A percentile compares a stretch with the other conserved stretches of the same genome.
These are phyloP conservation scores for Pseudisothecium myosuroides DNA, from an alignment of 225 moss, liverwort and hornwort species.

Conservation along the genomic window DNA sequence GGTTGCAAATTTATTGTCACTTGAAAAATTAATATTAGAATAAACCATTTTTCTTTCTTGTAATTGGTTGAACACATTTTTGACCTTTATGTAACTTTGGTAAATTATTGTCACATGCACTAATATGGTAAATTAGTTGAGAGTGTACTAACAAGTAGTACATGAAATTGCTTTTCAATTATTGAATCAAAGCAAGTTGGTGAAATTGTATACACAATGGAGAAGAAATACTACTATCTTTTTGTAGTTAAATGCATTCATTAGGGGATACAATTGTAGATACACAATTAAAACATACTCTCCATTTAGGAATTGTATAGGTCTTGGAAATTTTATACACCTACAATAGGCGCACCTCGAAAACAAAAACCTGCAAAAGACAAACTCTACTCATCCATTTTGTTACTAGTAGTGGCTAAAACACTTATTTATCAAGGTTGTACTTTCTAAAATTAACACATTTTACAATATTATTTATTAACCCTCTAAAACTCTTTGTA, in stretches of 20 bases:
- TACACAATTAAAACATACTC: background rate
- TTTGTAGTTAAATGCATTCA: background rate
- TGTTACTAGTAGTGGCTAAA: background rate
- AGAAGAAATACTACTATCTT: background rate
- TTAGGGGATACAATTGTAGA: background rate
- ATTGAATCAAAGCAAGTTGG: background rate
- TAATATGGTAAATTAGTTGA: background rate
- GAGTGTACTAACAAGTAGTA: background rate
- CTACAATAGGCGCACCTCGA: accelerated
- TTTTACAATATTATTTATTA: background rate
- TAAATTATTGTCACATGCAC: background rate
- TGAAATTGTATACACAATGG: background rate
- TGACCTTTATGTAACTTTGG: background rate
- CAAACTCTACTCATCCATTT: background rate
- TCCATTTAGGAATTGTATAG: background rate
- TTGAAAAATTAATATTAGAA: background rate
- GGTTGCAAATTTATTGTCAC: too few relatives aligned
- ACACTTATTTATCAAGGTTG: background rate
- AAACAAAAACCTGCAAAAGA: background rate
- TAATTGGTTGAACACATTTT: background rate
- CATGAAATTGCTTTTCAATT: background rate
- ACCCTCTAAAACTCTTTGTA: background rate
- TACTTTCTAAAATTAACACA: background rate
- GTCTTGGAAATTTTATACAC: too few relatives aligned
- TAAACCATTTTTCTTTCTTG: background rate